Evolutionary conservation across 1,139 yeast genomes (phyloP).

Genomic region (Suhomyces bolitotheri): DNA sequence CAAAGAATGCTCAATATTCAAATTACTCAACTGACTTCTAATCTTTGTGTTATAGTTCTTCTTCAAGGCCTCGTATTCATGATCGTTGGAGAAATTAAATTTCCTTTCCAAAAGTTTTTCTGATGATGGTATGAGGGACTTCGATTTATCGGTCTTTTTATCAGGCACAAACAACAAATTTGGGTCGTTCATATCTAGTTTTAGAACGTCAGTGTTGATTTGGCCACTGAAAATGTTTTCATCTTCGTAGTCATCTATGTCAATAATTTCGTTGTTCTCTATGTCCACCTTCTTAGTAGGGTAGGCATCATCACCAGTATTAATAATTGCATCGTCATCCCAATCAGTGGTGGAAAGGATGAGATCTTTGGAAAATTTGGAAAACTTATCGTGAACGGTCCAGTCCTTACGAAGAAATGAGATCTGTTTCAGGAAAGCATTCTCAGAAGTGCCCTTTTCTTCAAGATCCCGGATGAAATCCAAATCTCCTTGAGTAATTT

Average conservation of each 20-base stretch:
- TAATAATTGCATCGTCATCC: constrained; percentile 70
- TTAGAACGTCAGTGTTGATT: constrained; percentile 45
- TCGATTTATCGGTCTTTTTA: constrained; percentile 23
- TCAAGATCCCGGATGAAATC: constrained; percentile 32
- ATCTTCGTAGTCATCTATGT: constrained; percentile 59
- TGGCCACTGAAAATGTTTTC: constrained; percentile 80
- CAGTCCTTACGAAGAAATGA: constrained; percentile 41
- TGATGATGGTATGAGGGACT: constrained; percentile 43
- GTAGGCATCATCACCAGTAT: constrained; percentile 37
- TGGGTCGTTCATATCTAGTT: constrained; percentile 86
- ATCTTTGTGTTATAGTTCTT: constrained; percentile 89
- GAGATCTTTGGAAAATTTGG: constrained; percentile 55
- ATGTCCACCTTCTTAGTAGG: constrained; percentile 9
- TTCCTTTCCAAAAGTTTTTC: constrained; percentile 52
- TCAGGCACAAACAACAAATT: constrained; percentile 65
- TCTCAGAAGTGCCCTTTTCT: constrained; percentile 20
- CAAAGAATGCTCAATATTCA: constrained; percentile 86
- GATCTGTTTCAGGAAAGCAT: constrained; percentile 24
- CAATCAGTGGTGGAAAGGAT: constrained; percentile 79
- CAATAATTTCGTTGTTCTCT: constrained; percentile 16
- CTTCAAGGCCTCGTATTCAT: constrained; percentile 77
- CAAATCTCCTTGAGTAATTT: constrained; percentile 36
- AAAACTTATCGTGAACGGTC: constrained; percentile 39
- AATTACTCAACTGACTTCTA: constrained; percentile 88
- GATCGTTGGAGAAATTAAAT: constrained; percentile 86